phyloP scores from a whole-genome alignment of 1,284 basidiomycete genomes.

The Leccinum subfulvum region DNA sequence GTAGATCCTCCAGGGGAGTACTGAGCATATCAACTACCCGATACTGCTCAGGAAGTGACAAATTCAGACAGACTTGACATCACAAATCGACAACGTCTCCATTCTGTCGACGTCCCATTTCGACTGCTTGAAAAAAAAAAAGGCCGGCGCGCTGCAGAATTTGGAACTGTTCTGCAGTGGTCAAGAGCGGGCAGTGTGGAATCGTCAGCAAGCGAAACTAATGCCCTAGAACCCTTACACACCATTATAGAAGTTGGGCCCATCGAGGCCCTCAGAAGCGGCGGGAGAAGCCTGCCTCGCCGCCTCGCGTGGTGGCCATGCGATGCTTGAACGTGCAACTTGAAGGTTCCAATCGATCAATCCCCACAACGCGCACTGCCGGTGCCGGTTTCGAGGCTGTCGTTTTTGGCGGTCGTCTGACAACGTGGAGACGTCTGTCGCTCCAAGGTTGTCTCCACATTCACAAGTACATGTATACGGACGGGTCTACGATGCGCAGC shows the following conservation, averaged over 20 bases:
- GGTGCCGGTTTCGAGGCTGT: neutral
- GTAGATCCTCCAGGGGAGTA: neutral
- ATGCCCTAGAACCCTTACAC: neutral
- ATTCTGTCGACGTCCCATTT: neutral
- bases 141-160: neutral
- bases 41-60: neutral
- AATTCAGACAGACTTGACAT: neutral
- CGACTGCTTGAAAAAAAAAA: neutral
- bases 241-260: neutral
- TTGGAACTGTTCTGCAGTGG: neutral
- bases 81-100: neutral
- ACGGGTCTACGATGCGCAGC: neutral
- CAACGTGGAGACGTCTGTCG: neutral
- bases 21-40: neutral
- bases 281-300: conserved; percentile 8
- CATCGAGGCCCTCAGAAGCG: neutral
- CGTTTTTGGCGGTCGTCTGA: neutral
- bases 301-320: conserved; percentile 13
- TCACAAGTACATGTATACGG: neutral
- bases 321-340: conserved; percentile 4
- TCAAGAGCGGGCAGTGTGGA: neutral
- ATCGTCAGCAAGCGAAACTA: neutral
- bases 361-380: conserved; percentile 8
- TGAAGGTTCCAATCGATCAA: neutral
- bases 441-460: neutral